phyloP scores from a whole-genome alignment of 1,284 basidiomycete genomes.

The Ustilago bromivora region DNA sequence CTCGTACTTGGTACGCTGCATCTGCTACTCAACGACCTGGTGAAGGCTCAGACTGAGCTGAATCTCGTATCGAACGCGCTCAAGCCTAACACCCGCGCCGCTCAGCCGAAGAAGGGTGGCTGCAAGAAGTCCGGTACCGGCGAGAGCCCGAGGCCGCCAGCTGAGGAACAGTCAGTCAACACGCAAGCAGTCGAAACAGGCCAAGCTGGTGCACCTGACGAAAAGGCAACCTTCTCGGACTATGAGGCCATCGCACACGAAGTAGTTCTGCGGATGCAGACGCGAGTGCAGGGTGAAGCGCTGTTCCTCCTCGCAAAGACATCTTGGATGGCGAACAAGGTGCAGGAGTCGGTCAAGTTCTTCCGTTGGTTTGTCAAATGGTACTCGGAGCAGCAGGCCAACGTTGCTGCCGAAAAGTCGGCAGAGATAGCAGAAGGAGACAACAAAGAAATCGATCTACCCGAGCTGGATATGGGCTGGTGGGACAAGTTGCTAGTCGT shows the following conservation, averaged over 20 bases:
- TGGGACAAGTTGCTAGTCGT: conserved; percentile 40
- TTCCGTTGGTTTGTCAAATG: conserved; percentile 39
- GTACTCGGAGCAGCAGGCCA: conserved; percentile 34
- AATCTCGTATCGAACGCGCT: conserved; percentile 42
- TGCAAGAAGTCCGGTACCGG: neutral
- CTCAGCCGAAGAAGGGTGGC: neutral
- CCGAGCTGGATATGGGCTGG: conserved; percentile 34
- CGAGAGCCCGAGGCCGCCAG: neutral
- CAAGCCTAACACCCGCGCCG: conserved; percentile 12
- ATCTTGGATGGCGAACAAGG: conserved; percentile 34
- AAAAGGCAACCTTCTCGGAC: neutral
- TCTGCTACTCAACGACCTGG: conserved; percentile 23
- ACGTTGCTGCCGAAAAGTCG: neutral
- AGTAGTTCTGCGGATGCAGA: conserved; percentile 15
- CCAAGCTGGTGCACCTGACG: neutral
- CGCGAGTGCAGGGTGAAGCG: conserved; percentile 35
- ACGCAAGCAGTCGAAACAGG: neutral
- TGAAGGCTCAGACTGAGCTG: conserved; percentile 39
- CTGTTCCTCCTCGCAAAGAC: conserved; percentile 34
- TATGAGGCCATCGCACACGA: neutral
- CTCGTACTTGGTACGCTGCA: conserved; percentile 30
- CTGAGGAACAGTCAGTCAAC: neutral
- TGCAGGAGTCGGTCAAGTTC: conserved; percentile 37
- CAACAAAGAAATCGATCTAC: conserved; percentile 11
- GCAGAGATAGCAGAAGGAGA: neutral